A percentile compares a stretch with the other conserved stretches of the same genome.
Conservation (phyloP, 2,329 filamentous ascomycete genomes). For the Pseudogymnoascus sp. region DNA sequence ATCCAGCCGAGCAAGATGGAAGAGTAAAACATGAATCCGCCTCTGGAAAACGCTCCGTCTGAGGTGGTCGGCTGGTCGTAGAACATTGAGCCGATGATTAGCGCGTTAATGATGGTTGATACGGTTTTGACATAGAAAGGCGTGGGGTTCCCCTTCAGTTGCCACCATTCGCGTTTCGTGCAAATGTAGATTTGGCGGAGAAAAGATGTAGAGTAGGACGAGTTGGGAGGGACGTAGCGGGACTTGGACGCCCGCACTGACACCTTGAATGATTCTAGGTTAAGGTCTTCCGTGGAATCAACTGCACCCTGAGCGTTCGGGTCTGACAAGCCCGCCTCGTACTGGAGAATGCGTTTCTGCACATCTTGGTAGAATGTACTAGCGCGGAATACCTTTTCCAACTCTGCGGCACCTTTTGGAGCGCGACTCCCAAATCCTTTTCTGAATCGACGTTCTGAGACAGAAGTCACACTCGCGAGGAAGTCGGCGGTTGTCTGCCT, state of each 20-base stretch:
- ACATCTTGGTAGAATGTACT: conserved; percentile 30
- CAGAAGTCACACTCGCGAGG: conserved; percentile 58
- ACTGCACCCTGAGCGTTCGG: conserved; percentile 43
- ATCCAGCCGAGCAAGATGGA: conserved; percentile 56
- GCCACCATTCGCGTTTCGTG: conserved; percentile 55
- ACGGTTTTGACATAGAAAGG: conserved; percentile 57
- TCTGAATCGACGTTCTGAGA: conserved; percentile 59
- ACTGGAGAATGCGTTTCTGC: conserved; percentile 40
- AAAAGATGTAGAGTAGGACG: conserved; percentile 36
- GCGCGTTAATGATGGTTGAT: conserved; percentile 49
- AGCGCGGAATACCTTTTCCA: conserved; percentile 36
- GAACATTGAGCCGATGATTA: conserved; percentile 61
- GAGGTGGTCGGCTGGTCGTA: conserved; percentile 54
- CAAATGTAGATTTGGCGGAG: conserved; percentile 50
- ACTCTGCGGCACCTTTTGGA: conserved; percentile 37
- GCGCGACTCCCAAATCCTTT: conserved; percentile 34
- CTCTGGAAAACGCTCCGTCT: conserved; percentile 55
- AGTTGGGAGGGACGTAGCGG: neutral
- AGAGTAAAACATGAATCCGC: conserved; percentile 54
- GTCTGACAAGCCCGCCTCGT: conserved; percentile 49
- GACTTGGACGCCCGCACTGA: conserved; percentile 31
- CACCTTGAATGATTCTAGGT: neutral
- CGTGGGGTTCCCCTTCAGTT: conserved; percentile 57
- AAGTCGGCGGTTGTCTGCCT: conserved; percentile 60
- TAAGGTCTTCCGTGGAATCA: neutral